Base-by-base conservation (phyloP, 164 flowering plant genomes). In the Umbellularia californica region DNA sequence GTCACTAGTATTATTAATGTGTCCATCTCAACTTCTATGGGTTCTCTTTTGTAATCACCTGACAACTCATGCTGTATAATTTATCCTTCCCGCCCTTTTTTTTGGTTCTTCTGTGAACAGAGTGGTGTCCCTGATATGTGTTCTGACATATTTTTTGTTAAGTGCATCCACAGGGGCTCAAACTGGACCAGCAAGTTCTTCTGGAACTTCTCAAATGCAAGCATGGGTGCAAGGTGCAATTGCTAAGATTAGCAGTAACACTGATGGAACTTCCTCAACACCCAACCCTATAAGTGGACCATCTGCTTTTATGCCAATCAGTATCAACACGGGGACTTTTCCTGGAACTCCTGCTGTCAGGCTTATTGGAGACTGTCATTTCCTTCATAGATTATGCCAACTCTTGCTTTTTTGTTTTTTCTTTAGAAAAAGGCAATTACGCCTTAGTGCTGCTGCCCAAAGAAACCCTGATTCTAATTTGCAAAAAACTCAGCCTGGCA, bases 191-290 rank as follows among this genome's bases (percentile, higher is more conserved):
- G 72, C 97, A 73, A 92, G 87, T 86, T 83, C 97, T 77, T 88
- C 90, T 22, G 97, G 97, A 75, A 96, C 87, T 83, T 88, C 95
- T 68, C 99, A 92, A 78, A 89, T 96, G 95, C 97, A 92, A 78
- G 98, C 97, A 78, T 96, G 99, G 98, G 94, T 96, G 25, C 98
- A 96, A 84, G 99, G 99, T 78, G 99, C 99, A 15, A 92, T 96
- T 82, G 99, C 98, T 70, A 96, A 96, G 85, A 96, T 96, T 79
- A 92, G 97, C 80, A 87, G 95, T 87, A 89, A 91, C 13, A 77
- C 85, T 64, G 99, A 96, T 79, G 97, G 97, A 70, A 89, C 85
- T 71, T 74, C 70, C 85, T 79, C 97, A 74, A 78, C 93, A 47
- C 88, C 94, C 69, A 96, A 86, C 72, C 93, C 97, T 71, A 85